Conservation (phyloP, 192 early-diverging fungal genomes). For the Gamsiella multidivaricata region DNA sequence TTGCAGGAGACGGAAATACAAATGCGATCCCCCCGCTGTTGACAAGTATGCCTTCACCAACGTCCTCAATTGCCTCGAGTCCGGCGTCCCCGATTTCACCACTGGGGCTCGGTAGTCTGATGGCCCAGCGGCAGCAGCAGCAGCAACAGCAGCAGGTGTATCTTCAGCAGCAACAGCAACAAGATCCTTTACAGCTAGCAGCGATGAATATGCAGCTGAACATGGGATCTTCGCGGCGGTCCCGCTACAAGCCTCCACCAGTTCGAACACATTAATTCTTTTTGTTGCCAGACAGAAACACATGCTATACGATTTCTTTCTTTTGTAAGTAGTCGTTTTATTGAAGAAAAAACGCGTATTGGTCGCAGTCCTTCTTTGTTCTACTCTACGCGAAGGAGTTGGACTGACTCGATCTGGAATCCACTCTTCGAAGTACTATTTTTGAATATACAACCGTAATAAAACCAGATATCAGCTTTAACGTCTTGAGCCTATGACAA, state of each 20-base stretch:
- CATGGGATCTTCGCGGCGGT: slow-evolving; percentile 45
- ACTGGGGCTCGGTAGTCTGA: neutral
- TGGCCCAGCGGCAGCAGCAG: slow-evolving; percentile 13
- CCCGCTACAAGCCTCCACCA: slow-evolving; percentile 42
- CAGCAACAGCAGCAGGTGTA: neutral
- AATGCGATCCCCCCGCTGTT: slow-evolving; percentile 14
- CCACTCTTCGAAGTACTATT: slow-evolving; percentile 10
- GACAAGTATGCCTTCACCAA: slow-evolving; percentile 10
- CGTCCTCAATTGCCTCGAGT: neutral
- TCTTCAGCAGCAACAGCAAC: neutral
- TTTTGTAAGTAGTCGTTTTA: too few relatives aligned
- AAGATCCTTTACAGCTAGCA: slow-evolving; percentile 23
- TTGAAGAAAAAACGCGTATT: neutral
- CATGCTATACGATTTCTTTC: neutral
- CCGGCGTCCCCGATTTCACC: slow-evolving; percentile 5
- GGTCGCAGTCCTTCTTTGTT: neutral
- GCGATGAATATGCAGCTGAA: slow-evolving; percentile 38
- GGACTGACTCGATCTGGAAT: slow-evolving; percentile 16
- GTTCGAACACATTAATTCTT: slow-evolving; percentile 13
- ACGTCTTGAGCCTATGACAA: too few relatives aligned
- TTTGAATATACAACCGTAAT: neutral
- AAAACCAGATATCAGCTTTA: neutral
- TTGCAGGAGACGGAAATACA: slow-evolving; percentile 5
- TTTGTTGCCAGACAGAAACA: neutral
- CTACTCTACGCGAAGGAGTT: slow-evolving; percentile 9